Conservation (phyloP, 108 stramenopile genomes). For the Pseudonitzschia pungens region DNA sequence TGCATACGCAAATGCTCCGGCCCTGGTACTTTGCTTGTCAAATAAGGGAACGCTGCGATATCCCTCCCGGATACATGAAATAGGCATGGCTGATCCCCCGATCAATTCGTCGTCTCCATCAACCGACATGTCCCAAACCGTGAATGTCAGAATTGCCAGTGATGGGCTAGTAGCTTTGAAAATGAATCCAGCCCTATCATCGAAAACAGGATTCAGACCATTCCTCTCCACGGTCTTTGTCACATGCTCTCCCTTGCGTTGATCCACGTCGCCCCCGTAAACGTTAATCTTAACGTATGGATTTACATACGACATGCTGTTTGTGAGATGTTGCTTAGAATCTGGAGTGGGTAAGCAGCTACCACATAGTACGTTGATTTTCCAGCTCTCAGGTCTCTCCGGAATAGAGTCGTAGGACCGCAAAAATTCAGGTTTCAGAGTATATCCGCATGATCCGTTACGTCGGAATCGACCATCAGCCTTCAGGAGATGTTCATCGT, state of each 20-base stretch:
- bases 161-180: conserved; percentile 67
- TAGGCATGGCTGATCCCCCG: conserved; percentile 69
- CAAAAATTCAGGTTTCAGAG: conserved; percentile 84
- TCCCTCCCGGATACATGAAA: conserved; percentile 74
- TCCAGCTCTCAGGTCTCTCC: conserved; percentile 48
- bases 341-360: conserved; percentile 64
- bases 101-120: conserved; percentile 65
- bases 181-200: conserved; percentile 51
- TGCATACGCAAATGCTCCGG: conserved; percentile 69
- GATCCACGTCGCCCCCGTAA: conserved; percentile 55
- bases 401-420: conserved; percentile 34
- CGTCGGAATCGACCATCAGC: conserved; percentile 91
- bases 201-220: conserved; percentile 93
- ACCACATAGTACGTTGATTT: conserved; percentile 68
- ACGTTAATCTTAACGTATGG: conserved; percentile 68
- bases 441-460: conserved; percentile 94
- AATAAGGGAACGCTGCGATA: conserved; percentile 75
- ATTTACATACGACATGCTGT: conserved; percentile 35
- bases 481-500: conserved; percentile 76
- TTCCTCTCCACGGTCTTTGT: conserved; percentile 75
- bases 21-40: conserved; percentile 66
- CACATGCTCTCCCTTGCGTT: conserved; percentile 34
- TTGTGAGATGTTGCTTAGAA: not conserved
- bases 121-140: conserved; percentile 61
- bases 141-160: conserved; percentile 67